Evolutionary conservation across 176 grass and related monocot species (phyloP).

Genomic region (Stipa capillata): DNA sequence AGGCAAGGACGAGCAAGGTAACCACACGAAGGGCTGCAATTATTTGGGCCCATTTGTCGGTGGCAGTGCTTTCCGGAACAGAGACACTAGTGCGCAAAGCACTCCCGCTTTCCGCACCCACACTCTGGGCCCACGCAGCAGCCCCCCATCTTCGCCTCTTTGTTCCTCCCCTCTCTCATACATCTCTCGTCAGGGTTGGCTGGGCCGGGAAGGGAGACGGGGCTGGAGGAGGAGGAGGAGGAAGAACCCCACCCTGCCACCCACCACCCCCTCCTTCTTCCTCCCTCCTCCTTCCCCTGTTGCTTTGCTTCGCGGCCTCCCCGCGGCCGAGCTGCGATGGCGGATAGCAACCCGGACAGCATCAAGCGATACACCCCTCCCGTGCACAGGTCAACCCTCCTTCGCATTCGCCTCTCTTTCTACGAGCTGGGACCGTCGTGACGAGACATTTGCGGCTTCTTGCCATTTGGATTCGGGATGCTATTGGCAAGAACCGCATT

Average conservation of each 20-base stretch:
- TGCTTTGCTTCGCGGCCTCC: not conserved
- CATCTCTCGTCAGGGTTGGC: not conserved
- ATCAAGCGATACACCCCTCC: slow-evolving; percentile 51
- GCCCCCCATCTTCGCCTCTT: not conserved
- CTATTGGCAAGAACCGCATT: not conserved
- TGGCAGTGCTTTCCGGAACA: not conserved
- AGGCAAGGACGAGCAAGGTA: too few species aligned
- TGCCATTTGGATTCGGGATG: not conserved
- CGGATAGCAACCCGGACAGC: slow-evolving; percentile 28
- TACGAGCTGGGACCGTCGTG: too few species aligned
- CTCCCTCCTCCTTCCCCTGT: not conserved
- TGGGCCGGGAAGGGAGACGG: too few species aligned
- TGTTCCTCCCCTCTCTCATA: not conserved
- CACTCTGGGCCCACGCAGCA: not conserved
- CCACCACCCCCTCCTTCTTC: not conserved
- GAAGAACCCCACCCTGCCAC: not conserved
- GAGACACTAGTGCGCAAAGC: not conserved
- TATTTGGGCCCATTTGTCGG: not conserved
- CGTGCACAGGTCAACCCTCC: slow-evolving; percentile 30
- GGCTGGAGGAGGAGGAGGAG: slow-evolving; percentile 20
- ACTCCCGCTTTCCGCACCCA: not conserved
- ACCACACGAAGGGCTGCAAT: too few species aligned
- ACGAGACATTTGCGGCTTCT: not conserved
- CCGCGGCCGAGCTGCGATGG: slow-evolving; percentile 19
- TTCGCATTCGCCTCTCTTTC: not conserved